Evolutionary conservation across 1,284 basidiomycete species (phyloP).

Genomic region (Limonomyces culmigenus): DNA sequence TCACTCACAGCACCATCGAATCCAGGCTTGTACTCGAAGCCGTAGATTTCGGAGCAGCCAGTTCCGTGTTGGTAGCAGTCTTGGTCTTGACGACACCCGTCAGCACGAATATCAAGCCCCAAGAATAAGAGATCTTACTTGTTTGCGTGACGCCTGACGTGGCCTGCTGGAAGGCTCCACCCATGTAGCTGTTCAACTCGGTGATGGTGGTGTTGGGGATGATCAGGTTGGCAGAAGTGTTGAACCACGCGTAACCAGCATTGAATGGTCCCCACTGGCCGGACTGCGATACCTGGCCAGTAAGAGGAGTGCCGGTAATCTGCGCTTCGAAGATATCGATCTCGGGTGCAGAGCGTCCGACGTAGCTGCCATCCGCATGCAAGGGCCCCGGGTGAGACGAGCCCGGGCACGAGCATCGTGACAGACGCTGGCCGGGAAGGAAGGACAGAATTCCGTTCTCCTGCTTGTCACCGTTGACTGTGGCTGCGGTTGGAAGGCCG

Average conservation of each 20-base stretch:
- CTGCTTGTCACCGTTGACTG: conserved; percentile 24
- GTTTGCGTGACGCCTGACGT: conserved; percentile 14
- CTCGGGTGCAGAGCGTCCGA: conserved; percentile 30
- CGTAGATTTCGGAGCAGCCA: conserved; percentile 36
- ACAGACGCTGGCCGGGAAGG: conserved; percentile 29
- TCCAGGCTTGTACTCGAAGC: conserved; percentile 40
- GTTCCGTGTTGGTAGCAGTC: conserved; percentile 24
- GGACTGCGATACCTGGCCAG: conserved; percentile 27
- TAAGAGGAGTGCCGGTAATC: conserved; percentile 11
- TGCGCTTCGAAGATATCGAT: conserved; percentile 32
- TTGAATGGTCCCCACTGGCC: conserved; percentile 36
- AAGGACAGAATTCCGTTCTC: conserved; percentile 18
- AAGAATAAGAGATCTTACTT: too few relatives aligned
- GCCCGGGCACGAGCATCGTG: conserved; percentile 36
- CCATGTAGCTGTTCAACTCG: conserved; percentile 30
- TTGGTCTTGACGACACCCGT: conserved; percentile 15
- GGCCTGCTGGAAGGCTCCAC: conserved; percentile 38
- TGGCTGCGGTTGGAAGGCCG: conserved; percentile 20
- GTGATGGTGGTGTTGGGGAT: conserved; percentile 27
- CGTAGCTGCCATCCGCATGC: conserved; percentile 28
- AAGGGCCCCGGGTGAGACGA: conserved; percentile 40
- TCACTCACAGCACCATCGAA: conserved; percentile 17
- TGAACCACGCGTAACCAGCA: conserved; percentile 20
- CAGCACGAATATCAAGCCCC: conserved; percentile 1
- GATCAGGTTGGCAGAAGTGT: conserved; percentile 24